Evolutionary conservation across 495 filamentous ascomycete species (phyloP), one percentile per base, ranked within the genome.

Genomic region (Daldinia grandis): DNA sequence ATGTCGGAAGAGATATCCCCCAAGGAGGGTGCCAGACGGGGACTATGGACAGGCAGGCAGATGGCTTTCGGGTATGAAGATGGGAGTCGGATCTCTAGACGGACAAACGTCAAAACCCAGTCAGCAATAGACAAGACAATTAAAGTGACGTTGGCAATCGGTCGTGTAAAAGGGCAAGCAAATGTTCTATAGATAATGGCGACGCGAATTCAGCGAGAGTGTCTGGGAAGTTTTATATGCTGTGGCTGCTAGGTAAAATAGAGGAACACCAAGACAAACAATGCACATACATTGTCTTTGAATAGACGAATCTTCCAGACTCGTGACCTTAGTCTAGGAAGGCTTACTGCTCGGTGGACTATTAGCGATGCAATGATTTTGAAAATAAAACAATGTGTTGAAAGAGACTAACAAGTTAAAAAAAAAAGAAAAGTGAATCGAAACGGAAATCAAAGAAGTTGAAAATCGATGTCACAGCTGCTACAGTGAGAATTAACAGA

Each of bases 251-350:
- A 35, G 31, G 54, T 25, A 21, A 51, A 33, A 7, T 42, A n/a
- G 24, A 33, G 33, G 24, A 31, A 58, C 24, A 50, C 49, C n/a
- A 44, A 50, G 17, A 19, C 28, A 35, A 31, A 30, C n/a, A 21
- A 53, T 28, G 49, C 25, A 62, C 65, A 21, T 68, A 68, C 65
- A 61, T 19, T 57, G 31, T 62, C 21, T 30, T 51, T 50, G 44
- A 62, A n/a, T n/a, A 5, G 28, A 21, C 59, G 59, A 71, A 65
- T 57, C 28, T 65, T 71, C 62, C 27, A 56, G 56, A 38, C 56
- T 33, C 49, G 68, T 62, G 56, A 61, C 66, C 49, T 50, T 40
- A 50, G 38, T 37, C 10, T 25, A 49, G 21, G 15, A 27, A 14
- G 61, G 38, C 42, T 42, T n/a, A 21, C 59, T 31, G 31, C 42